These are phyloP conservation scores for Aureobasidium sp. DNA, from an alignment of 2,329 filamentous ascomycete species.

Conservation along the genomic window DNA sequence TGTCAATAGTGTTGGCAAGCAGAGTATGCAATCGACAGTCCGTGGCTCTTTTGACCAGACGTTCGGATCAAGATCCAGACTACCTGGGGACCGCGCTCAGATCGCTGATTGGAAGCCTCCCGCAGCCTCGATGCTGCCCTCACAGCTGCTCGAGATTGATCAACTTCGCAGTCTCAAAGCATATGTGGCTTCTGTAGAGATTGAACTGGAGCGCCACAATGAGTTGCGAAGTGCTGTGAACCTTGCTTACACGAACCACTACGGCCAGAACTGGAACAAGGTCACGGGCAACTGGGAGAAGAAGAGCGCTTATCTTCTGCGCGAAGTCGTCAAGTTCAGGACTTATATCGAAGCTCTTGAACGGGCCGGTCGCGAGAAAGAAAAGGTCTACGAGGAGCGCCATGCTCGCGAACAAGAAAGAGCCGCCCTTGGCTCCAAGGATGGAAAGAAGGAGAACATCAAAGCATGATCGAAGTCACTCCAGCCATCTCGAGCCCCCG, in stretches of 20 bases:
- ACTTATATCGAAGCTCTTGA: conserved; percentile 86
- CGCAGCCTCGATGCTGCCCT: conserved; percentile 81
- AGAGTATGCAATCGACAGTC: conserved; percentile 42
- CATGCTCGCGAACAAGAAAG: conserved; percentile 3
- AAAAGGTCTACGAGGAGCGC: conserved; percentile 46
- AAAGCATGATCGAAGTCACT: background rate
- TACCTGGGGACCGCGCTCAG: conserved; percentile 75
- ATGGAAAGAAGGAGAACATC: conserved; percentile 1
- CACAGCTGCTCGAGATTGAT: conserved; percentile 66
- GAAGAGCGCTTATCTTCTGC: conserved; percentile 82
- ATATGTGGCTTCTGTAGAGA: conserved; percentile 80
- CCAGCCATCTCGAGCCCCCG: background rate
- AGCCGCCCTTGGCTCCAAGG: background rate
- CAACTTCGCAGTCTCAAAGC: conserved; percentile 66
- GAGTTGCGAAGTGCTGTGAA: conserved; percentile 80
- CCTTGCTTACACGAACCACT: conserved; percentile 74
- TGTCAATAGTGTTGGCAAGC: conserved; percentile 18
- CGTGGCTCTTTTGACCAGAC: conserved; percentile 51
- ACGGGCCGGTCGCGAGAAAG: conserved; percentile 60
- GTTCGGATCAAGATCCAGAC: conserved; percentile 49
- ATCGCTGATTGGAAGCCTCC: conserved; percentile 88
- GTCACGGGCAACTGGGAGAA: conserved; percentile 97
- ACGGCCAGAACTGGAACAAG: conserved; percentile 69
- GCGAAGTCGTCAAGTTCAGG: conserved; percentile 93
- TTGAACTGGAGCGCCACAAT: conserved; percentile 80